Percentiles rank a stretch among this genome's conserved stretches.
phyloP scores from a whole-genome alignment of 2,329 filamentous ascomycete species.

The Apiospora pterosperma region DNA sequence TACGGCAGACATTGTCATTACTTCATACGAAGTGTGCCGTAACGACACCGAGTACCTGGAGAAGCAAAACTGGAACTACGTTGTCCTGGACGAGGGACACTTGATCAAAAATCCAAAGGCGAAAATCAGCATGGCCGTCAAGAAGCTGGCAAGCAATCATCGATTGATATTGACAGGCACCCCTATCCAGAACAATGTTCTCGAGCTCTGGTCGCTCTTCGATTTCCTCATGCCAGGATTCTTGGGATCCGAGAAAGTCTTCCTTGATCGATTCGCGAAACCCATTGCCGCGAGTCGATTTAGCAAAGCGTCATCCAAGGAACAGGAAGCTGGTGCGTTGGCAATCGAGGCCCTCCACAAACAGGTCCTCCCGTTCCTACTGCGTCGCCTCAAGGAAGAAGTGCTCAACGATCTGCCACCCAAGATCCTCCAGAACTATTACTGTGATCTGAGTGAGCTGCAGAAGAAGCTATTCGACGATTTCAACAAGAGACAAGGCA shows the following conservation, averaged over 20 bases:
- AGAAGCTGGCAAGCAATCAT: slow-evolving; percentile 86
- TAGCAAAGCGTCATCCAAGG: slow-evolving; percentile 95
- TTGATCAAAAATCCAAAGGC: slow-evolving; percentile 98
- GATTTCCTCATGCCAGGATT: slow-evolving; percentile 99
- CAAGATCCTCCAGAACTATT: slow-evolving; percentile 99
- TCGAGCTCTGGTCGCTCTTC: slow-evolving; percentile 96
- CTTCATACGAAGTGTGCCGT: slow-evolving; percentile 95
- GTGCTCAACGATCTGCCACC: slow-evolving; percentile 93
- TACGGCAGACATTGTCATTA: slow-evolving; percentile 88
- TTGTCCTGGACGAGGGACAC: slow-evolving; percentile 95
- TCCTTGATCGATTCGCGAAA: slow-evolving; percentile 90
- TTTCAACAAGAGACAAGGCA: slow-evolving; percentile 90
- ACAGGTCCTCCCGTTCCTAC: slow-evolving; percentile 92
- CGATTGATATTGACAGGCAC: slow-evolving; percentile 94
- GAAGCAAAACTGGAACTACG: slow-evolving; percentile 92
- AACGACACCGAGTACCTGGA: slow-evolving; percentile 87
- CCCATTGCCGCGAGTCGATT: slow-evolving; percentile 92
- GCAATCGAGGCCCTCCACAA: slow-evolving; percentile 99
- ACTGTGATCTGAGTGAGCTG: slow-evolving; percentile 93
- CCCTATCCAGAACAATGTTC: slow-evolving; percentile 95
- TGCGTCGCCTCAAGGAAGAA: slow-evolving; percentile 95
- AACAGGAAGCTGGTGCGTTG: slow-evolving; percentile 93
- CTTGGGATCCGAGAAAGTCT: slow-evolving; percentile 91
- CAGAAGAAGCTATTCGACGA: slow-evolving; percentile 96
- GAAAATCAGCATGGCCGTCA: slow-evolving; percentile 91